Conservation (phyloP, 2,329 filamentous ascomycete genomes). For the Chrysoporthe deuterocubensis region DNA sequence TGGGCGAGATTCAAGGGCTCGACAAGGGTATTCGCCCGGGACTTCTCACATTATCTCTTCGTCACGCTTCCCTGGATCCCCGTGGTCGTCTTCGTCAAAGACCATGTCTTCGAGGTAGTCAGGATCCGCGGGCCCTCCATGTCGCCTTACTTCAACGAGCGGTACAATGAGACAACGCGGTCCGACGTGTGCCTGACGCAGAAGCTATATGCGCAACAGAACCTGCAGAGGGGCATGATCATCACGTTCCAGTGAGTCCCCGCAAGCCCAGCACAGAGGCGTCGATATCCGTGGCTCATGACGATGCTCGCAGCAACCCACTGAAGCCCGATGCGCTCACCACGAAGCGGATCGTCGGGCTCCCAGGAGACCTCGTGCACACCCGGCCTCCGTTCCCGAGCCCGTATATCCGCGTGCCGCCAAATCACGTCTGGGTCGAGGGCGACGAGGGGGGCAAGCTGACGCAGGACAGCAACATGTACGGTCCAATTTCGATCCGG, state of each 20-base stretch:
- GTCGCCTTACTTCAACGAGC: constrained; percentile 76
- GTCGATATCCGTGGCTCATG: neutral
- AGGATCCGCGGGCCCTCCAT: constrained; percentile 69
- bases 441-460: constrained; percentile 77
- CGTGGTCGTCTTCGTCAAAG: constrained; percentile 63
- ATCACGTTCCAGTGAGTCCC: constrained; percentile 67
- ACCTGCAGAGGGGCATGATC: constrained; percentile 72
- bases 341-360: constrained; percentile 81
- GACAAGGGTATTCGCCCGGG: constrained; percentile 35
- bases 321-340: constrained; percentile 68
- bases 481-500: constrained; percentile 79
- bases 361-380: constrained; percentile 78
- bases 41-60: constrained; percentile 52
- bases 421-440: constrained; percentile 92
- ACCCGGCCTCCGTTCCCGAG: constrained; percentile 66
- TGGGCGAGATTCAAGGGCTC: constrained; percentile 22
- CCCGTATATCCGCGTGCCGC: constrained; percentile 67
- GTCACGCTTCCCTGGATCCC: constrained; percentile 65
- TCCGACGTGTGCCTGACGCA: constrained; percentile 62
- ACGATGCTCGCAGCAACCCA: constrained; percentile 61
- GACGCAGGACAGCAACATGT: constrained; percentile 84
- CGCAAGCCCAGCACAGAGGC: neutral
- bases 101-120: constrained; percentile 62
- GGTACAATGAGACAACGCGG: constrained; percentile 59
- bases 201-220: constrained; percentile 61